phyloP scores from a whole-genome alignment of 768 basidiomycete genomes.

The Lyophyllum decastes region DNA sequence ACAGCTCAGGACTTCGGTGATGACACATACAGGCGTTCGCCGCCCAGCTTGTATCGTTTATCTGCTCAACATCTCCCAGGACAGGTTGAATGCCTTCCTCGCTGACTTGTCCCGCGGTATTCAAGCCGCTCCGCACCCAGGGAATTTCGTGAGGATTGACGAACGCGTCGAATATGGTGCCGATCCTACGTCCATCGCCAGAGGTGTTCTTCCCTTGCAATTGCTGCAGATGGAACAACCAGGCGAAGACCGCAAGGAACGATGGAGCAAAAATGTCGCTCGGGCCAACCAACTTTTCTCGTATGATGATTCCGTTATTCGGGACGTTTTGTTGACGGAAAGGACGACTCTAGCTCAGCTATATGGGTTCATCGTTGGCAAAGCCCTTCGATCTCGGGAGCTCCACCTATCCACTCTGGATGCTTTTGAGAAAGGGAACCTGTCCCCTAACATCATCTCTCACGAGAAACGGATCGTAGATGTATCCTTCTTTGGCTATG shows the following conservation, averaged over 20 bases:
- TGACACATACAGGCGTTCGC: conserved; percentile 57
- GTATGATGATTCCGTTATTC: conserved; percentile 53
- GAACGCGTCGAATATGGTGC: conserved; percentile 59
- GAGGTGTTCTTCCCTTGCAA: conserved; percentile 42
- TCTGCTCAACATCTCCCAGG: conserved; percentile 57
- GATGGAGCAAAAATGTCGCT: conserved; percentile 44
- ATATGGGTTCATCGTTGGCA: conserved; percentile 75
- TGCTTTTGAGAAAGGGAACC: conserved; percentile 40
- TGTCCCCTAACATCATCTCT: conserved; percentile 51
- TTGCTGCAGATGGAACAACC: conserved; percentile 49
- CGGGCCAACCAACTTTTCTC: conserved; percentile 55
- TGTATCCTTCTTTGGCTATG: conserved; percentile 59
- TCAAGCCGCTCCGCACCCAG: conserved; percentile 33
- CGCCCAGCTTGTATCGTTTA: conserved; percentile 66
- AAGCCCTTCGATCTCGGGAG: conserved; percentile 60
- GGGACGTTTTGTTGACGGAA: conserved; percentile 68
- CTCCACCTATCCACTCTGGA: conserved; percentile 59
- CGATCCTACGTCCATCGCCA: conserved; percentile 28
- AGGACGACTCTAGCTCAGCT: conserved; percentile 68
- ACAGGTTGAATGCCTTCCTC: conserved; percentile 60
- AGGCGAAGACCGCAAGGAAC: conserved; percentile 39
- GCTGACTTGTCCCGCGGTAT: conserved; percentile 45
- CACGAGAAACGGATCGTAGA: conserved; percentile 57
- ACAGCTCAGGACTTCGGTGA: conserved; percentile 64
- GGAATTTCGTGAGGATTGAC: conserved; percentile 50